A percentile compares a stretch with the other conserved stretches of the same genome.
Conservation (phyloP, 106 monocot genomes). For the Apostasia shenzhenica region DNA sequence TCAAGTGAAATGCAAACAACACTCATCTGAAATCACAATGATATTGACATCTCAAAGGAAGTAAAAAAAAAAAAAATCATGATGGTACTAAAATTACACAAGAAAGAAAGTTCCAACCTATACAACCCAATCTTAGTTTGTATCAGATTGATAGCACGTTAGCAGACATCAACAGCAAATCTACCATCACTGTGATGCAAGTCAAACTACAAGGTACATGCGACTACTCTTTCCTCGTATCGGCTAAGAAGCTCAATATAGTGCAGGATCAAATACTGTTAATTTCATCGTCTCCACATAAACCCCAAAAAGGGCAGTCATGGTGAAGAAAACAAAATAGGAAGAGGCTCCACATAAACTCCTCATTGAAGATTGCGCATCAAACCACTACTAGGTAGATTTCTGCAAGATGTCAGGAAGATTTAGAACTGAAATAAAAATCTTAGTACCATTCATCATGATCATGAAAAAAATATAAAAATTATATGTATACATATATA, state of each 20-base stretch:
- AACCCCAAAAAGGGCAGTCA: too few species aligned
- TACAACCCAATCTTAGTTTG: constrained; percentile 13
- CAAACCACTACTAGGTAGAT: constrained; percentile 22
- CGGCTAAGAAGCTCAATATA: too few species aligned
- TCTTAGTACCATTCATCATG: too few species aligned
- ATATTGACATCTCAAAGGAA: constrained; percentile 19
- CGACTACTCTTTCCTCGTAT: too few species aligned
- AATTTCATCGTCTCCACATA: too few species aligned
- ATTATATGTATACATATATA: too few species aligned
- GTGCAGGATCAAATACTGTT: too few species aligned
- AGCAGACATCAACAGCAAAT: background rate
- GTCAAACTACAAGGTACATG: too few species aligned
- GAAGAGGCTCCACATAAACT: background rate
- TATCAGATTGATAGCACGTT: background rate
- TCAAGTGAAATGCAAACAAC: background rate
- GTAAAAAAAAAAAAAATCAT: constrained; percentile 4
- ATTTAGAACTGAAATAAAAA: too few species aligned
- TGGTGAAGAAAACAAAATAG: too few species aligned
- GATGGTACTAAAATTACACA: background rate
- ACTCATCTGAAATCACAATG: constrained; percentile 18
- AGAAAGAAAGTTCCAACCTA: constrained; percentile 9
- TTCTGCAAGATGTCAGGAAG: constrained; percentile 5
- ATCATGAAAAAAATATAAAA: too few species aligned
- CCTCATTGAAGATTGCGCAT: constrained; percentile 27
- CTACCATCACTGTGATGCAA: too few species aligned